Evolutionary conservation across 352 stramenopile species (phyloP), one percentile per base, ranked within the genome.

Genomic region (Phytophthora megakarya): DNA sequence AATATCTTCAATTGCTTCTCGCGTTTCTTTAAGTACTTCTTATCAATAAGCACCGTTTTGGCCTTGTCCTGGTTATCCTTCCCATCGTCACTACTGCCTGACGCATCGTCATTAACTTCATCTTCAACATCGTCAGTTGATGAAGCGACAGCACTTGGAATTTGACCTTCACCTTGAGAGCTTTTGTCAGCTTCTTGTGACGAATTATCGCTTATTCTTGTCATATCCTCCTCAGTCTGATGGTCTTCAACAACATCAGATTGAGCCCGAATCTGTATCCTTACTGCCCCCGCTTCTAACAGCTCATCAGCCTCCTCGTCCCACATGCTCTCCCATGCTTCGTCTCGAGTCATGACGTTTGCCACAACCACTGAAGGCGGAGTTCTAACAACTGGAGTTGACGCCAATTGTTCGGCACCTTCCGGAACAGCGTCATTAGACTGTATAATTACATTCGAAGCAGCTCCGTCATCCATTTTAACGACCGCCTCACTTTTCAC

Each of bases 281-380:
- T 53, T 40, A 68, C 56, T 28, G 55, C 48, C 18, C 47, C 51
- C 38, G 49, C 15, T 47, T 84, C 74, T 16, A 64, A 63, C 7
- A 32, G 55, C 33, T 86, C 78, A n/a, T 80, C 74, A 23, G 70
- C 54, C 22, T 88, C 69, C 25, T 91, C 70, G 25, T 77, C 82
- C 75, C 75, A 88, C 79, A 93, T 84, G 37, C 85, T 93, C 32
- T 93, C 85, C 52, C 80, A 92, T 0, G 85, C 85, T 65, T 93
- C 85, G 47, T 93, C 85, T 40, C 85, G 70, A 33, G 82, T 92
- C 47, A 90, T 76, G 5, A 67, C 49, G 28, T 62, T 74, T 22
- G 65, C 51, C 35, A 71, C 51, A 38, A 63, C 56, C 1, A 73
- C 60, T 5, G 53, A 22, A 26, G 48, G 43, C 5, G 44, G 47